phyloP scores from a whole-genome alignment of 129 eudicot species.

The Pulicaria dysenterica region DNA sequence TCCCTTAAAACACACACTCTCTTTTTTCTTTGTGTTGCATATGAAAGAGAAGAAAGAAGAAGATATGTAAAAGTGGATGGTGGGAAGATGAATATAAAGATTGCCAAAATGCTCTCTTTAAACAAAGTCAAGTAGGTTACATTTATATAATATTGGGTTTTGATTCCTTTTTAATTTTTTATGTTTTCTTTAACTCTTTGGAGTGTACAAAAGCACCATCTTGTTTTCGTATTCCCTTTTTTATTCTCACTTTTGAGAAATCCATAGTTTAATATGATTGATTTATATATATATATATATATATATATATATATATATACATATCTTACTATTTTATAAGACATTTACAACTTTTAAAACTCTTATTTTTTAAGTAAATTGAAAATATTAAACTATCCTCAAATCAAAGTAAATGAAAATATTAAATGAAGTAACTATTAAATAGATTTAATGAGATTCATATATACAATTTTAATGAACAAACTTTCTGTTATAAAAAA shows the following conservation, averaged over 20 bases:
- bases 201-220: slow-evolving; percentile 15
- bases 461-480: too few relatives aligned
- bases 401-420: too few relatives aligned
- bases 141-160: slow-evolving; percentile 15
- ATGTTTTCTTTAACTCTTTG: slow-evolving; percentile 15
- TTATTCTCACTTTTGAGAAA: background rate
- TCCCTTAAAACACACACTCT: background rate
- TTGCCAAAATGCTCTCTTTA: slow-evolving; percentile 31
- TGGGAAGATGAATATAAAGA: slow-evolving; percentile 43
- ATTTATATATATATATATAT: too few relatives aligned
- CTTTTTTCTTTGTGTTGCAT: slow-evolving; percentile 12
- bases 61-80: slow-evolving; percentile 37
- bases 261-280: too few relatives aligned
- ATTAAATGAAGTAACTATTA: too few relatives aligned
- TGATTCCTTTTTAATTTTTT: background rate
- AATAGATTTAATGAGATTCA: too few relatives aligned
- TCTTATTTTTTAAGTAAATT: too few relatives aligned
- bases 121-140: slow-evolving; percentile 25
- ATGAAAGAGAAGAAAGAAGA: slow-evolving; percentile 30
- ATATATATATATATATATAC: too few relatives aligned
- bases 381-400: too few relatives aligned
- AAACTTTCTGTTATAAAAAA: too few relatives aligned
- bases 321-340: too few relatives aligned
- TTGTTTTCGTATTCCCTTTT: slow-evolving; percentile 5
- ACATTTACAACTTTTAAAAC: too few relatives aligned